phyloP scores from a whole-genome alignment of 78 protist species.

The Creolimax fragrantissima region DNA sequence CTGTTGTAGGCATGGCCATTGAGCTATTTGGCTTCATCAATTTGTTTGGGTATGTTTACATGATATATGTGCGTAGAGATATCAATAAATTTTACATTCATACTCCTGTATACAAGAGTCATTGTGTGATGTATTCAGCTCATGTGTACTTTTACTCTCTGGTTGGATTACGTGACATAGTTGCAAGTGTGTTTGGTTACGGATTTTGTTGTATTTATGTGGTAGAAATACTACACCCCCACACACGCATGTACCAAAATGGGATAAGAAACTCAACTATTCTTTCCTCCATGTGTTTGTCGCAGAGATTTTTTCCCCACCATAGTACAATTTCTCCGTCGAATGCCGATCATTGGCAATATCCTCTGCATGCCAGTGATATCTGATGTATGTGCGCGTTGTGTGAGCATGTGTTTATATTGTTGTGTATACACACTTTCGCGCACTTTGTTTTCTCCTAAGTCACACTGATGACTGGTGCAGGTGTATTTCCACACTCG shows the following conservation, averaged over 20 bases:
- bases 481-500: too few species aligned
- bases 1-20: constrained; percentile 16
- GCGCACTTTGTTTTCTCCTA: too few species aligned
- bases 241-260: neutral
- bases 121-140: too few species aligned
- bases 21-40: constrained; percentile 19
- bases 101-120: too few species aligned
- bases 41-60: constrained; percentile 17
- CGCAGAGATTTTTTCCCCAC: constrained; percentile 27
- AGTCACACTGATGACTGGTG: too few species aligned
- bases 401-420: too few species aligned
- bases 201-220: neutral
- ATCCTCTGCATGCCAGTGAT: constrained; percentile 5
- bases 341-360: neutral
- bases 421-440: too few species aligned
- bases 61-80: too few species aligned
- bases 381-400: neutral
- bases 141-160: neutral
- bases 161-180: neutral
- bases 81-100: too few species aligned
- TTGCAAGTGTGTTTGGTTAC: neutral
- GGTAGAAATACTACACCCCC: neutral
- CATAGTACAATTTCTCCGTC: constrained; percentile 2
- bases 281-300: neutral
- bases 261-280: neutral